Base-by-base conservation (phyloP, 352 stramenopile species). In the Phytophthora fragariae region DNA sequence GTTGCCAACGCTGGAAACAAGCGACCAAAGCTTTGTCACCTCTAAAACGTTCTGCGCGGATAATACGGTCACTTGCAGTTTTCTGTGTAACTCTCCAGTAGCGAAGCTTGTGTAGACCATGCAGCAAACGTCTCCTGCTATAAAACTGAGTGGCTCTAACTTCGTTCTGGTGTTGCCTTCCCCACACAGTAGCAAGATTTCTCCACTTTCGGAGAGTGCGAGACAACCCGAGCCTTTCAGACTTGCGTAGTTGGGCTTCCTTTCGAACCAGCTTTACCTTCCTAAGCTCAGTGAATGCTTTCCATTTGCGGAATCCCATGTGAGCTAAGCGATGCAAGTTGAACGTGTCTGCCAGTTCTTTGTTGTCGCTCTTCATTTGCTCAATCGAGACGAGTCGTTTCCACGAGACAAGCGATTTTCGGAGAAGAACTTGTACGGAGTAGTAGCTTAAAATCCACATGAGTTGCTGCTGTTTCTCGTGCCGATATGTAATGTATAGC, bases 381-480 rank as follows among this genome's bases (percentile, higher is more conserved):
- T 57, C 59, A 61, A 57, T 56, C 3, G 14, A 31, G 5, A 79
- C 29, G 8, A 72, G 33, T 11, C 56, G 29, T 47, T 73, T 72
- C 77, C 77, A 82, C 8, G 64, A 62, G 4, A 1, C 9, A 9
- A 82, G 52, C 10, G 60, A 77, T 17, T 63, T 62, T 24, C 62
- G 65, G 19, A 81, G 75, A 11, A 83, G 46, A 35, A 85, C 60
- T 5, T 70, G 47, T 6, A 69, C 62, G 9, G 72, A 77, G 47
- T 81, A 83, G 37, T 81, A 79, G 11, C 64, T 68, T 2, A 83
- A 37, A 10, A 71, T 76, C 50, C 78, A 76, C 10, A 56, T 59
- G 5, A 75, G 19, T 50, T 65, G 65, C 8, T 83, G 56, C 7
- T 81, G 68, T 53, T 79, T 74, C 14, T 76, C 60, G 24, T 57